Base-by-base conservation (phyloP, 345 rosid species). In the Raphanus sativus region DNA sequence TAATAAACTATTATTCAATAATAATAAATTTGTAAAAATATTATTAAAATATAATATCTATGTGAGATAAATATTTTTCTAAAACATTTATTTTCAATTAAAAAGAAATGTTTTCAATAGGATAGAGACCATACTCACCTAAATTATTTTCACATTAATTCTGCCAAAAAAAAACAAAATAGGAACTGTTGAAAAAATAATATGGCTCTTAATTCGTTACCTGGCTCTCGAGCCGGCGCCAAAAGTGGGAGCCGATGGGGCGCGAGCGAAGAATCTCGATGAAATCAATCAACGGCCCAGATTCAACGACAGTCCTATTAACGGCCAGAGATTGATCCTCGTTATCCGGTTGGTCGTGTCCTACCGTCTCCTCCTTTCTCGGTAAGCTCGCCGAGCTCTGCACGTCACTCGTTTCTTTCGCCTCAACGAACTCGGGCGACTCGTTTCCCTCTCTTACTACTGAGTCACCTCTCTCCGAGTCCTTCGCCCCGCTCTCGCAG, bases 371-470 rank as follows among this genome's bases (percentile, higher is more conserved):
- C 63, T 77, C 77, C 69, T 74, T 73, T 26, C 83, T 72, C 77
- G 85, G 76, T 75, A 87, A 82, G 38, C 89, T 86, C 32, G 83
- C 93, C 58, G 89, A 84, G 84, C 93, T 90, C 81, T 84, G 93
- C 58, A 86, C 91, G 71, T 89, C 91, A 75, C 89, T 85, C 71
- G 81, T 70, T 70, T 75, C 84, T 12, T 74, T 63, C 34, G 28
- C 63, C 3, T 67, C 72, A 59, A 42, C 56, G 69, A 73, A 61
- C 78, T 80, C 84, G 15, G 67, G 65, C 73, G 81, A 75, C 70
- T 82, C 83, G 26, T 77, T 71, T 6, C 55, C 70, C 38, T 80
- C 79, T 65, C 58, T 72, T 38, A 0, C 71, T 38, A 0, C 71
- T 34, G 70, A 33, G 63, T 80, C 81, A 38, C 70, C 38, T 80